Percentiles rank a stretch among this genome's conserved stretches.
These are phyloP conservation scores for Poa annua DNA, from an alignment of 176 grass and related monocot species.

Conservation along the genomic window DNA sequence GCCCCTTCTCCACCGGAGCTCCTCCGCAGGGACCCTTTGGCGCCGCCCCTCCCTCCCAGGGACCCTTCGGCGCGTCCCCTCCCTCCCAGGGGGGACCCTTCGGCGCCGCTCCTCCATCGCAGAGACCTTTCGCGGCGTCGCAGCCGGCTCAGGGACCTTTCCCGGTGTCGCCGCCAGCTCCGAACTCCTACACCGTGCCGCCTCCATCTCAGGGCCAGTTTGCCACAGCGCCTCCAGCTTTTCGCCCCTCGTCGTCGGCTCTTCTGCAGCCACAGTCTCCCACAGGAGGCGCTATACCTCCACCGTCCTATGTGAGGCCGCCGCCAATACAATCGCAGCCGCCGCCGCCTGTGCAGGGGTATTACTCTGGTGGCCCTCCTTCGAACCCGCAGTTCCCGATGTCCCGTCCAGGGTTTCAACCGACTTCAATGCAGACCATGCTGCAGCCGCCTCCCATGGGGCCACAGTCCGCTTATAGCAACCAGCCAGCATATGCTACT, in stretches of 20 bases:
- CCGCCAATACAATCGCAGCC: conserved; percentile 33
- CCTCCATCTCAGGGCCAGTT: conserved; percentile 34
- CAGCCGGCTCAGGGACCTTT: not conserved
- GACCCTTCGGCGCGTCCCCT: not conserved
- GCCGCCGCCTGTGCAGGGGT: conserved; percentile 44
- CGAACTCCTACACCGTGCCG: not conserved
- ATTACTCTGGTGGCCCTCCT: conserved; percentile 41
- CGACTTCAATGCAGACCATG: conserved; percentile 45
- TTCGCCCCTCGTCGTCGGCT: conserved; percentile 29
- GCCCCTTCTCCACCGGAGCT: not conserved
- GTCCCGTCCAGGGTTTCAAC: conserved; percentile 43
- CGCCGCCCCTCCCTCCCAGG: not conserved
- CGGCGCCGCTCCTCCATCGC: not conserved
- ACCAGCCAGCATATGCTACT: conserved; percentile 47
- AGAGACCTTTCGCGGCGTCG: not conserved
- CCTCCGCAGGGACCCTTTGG: not conserved
- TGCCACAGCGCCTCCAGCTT: conserved; percentile 10
- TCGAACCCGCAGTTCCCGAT: conserved; percentile 48
- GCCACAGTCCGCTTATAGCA: conserved; percentile 5
- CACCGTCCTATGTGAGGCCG: conserved; percentile 35
- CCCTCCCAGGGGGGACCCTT: not conserved
- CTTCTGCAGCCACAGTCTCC: conserved; percentile 46
- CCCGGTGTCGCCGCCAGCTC: not conserved
- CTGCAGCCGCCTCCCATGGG: conserved; percentile 51
- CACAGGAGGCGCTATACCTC: conserved; percentile 28